These are phyloP conservation scores for Atkinsonella texensis DNA, from an alignment of 2,329 filamentous ascomycete genomes.

Conservation along the genomic window DNA sequence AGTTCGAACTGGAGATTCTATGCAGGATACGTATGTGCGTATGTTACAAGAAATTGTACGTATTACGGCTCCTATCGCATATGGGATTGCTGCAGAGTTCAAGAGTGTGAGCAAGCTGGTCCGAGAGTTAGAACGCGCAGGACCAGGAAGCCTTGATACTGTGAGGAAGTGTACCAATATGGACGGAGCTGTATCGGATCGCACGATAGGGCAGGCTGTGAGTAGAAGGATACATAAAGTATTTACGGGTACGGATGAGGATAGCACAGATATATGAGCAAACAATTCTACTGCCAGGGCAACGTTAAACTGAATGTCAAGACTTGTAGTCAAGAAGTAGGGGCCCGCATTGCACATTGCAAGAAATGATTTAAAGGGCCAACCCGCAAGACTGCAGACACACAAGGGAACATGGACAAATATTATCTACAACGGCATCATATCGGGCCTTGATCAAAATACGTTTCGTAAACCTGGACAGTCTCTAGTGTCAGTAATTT, in stretches of 20 bases:
- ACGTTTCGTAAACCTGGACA: background rate
- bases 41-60: constrained; percentile 68
- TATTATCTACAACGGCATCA: background rate
- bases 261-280: constrained; percentile 38
- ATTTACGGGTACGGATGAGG: constrained; percentile 44
- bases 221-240: constrained; percentile 48
- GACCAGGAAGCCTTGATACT: constrained; percentile 49
- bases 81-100: constrained; percentile 54
- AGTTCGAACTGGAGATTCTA: constrained; percentile 55
- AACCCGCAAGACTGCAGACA: background rate
- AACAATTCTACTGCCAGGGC: constrained; percentile 5
- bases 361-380: background rate
- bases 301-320: too few species aligned
- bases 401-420: background rate
- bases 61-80: constrained; percentile 60
- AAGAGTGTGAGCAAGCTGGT: constrained; percentile 45
- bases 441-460: background rate
- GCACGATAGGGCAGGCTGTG: constrained; percentile 42
- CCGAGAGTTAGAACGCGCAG: constrained; percentile 42
- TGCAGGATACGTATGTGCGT: constrained; percentile 54
- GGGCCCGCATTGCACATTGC: background rate
- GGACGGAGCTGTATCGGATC: constrained; percentile 43
- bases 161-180: constrained; percentile 45
- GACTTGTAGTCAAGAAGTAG: background rate
- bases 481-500: constrained; percentile 2